A percentile compares a stretch with the other conserved stretches of the same genome.
Evolutionary conservation across 208 protist genomes (phyloP).

Genomic region (Leishmania braziliensis): DNA sequence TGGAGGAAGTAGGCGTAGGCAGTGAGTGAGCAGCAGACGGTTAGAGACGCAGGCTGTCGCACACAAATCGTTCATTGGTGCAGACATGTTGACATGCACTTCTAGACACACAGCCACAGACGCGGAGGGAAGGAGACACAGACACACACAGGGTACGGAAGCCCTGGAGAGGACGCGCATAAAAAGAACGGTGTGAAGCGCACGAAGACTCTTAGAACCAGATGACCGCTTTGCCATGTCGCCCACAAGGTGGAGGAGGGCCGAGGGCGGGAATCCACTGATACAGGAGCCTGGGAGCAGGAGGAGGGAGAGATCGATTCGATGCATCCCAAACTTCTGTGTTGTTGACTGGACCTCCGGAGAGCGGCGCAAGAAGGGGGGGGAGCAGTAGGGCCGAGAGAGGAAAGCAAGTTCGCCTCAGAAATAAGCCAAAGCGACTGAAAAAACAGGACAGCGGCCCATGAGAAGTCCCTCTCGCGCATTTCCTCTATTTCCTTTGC

Average conservation of each 20-base stretch:
- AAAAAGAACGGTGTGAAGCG: background rate
- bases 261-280: background rate
- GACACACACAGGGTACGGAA: background rate
- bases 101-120: background rate
- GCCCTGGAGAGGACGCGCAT: background rate
- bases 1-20: background rate
- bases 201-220: background rate
- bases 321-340: background rate
- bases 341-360: background rate
- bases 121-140: background rate
- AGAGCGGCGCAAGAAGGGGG: background rate
- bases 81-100: background rate
- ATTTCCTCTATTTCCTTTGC: background rate
- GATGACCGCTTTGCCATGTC: background rate
- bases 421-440: background rate
- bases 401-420: background rate
- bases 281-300: background rate
- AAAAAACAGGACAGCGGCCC: background rate
- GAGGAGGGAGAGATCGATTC: background rate
- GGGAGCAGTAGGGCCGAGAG: background rate
- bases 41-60: background rate
- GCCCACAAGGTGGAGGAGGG: background rate
- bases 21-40: background rate
- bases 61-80: background rate
- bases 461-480: background rate